phyloP scores from a whole-genome alignment of 2,329 filamentous ascomycete genomes.

The Zymoseptoria passerinii region DNA sequence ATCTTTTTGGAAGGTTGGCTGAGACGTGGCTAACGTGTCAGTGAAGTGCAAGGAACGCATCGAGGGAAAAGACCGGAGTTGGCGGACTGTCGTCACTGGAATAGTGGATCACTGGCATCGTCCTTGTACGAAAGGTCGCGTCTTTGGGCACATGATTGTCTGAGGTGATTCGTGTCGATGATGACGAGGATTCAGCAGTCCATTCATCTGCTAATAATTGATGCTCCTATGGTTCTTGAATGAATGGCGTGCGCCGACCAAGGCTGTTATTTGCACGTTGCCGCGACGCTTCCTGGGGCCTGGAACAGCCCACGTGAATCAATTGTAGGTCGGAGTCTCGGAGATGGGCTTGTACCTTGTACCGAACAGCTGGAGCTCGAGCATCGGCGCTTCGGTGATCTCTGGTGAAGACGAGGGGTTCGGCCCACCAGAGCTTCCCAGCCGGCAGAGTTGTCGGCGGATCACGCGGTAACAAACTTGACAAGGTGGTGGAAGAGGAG shows the following conservation, averaged over 20 bases:
- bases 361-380: background rate
- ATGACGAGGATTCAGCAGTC: background rate
- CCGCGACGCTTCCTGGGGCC: background rate
- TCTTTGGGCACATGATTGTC: background rate
- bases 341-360: background rate
- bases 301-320: background rate
- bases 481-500: background rate
- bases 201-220: background rate
- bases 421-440: background rate
- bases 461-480: background rate
- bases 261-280: background rate
- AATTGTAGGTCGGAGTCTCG: background rate
- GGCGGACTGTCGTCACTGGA: background rate
- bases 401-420: background rate
- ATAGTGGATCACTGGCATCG: background rate
- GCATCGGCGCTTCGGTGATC: background rate
- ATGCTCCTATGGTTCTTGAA: background rate
- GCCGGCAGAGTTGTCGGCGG: background rate
- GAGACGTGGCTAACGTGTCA: background rate
- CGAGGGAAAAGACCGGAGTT: background rate
- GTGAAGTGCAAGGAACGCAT: background rate
- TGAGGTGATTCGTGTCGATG: background rate
- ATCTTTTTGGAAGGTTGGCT: background rate
- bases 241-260: background rate
- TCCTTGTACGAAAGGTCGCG: background rate